Conservation (phyloP, 441 rosid genomes). For the Metrosideros polymorpha region DNA sequence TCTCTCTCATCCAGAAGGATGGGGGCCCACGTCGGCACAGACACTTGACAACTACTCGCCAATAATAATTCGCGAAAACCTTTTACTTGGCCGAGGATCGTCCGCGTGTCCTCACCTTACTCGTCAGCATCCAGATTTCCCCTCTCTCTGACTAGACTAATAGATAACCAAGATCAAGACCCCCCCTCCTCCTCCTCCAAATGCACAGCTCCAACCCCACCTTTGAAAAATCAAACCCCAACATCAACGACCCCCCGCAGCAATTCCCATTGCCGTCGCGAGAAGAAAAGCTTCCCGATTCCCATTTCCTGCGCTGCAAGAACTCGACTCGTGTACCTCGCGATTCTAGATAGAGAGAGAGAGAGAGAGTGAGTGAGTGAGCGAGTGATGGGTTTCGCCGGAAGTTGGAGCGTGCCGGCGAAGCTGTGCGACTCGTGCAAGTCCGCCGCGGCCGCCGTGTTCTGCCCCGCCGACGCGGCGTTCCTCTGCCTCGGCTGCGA, state of each 20-base stretch:
- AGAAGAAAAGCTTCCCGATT: neutral
- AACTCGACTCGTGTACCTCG: neutral
- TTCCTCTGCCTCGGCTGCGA: constrained; percentile 46
- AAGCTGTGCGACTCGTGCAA: constrained; percentile 51
- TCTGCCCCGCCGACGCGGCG: constrained; percentile 41
- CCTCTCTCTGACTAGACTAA: neutral
- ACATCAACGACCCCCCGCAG: too few relatives aligned
- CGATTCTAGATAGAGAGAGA: constrained; percentile 27
- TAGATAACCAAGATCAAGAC: neutral
- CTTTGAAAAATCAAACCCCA: neutral
- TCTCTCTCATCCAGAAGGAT: neutral
- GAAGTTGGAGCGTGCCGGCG: constrained; percentile 37
- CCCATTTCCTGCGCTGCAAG: neutral
- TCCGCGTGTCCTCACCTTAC: neutral
- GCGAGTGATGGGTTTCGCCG: constrained; percentile 29
- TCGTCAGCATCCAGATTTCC: neutral
- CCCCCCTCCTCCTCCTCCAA: neutral
- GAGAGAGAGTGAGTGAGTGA: constrained; percentile 17
- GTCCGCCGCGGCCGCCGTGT: constrained; percentile 32
- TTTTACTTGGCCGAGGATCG: neutral
- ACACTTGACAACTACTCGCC: neutral
- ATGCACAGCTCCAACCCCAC: neutral
- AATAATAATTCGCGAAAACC: neutral
- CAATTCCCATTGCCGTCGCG: neutral
- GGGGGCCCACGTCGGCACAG: neutral